phyloP scores from a whole-genome alignment of 768 basidiomycete genomes.

The Hemileccinum rubropunctum region DNA sequence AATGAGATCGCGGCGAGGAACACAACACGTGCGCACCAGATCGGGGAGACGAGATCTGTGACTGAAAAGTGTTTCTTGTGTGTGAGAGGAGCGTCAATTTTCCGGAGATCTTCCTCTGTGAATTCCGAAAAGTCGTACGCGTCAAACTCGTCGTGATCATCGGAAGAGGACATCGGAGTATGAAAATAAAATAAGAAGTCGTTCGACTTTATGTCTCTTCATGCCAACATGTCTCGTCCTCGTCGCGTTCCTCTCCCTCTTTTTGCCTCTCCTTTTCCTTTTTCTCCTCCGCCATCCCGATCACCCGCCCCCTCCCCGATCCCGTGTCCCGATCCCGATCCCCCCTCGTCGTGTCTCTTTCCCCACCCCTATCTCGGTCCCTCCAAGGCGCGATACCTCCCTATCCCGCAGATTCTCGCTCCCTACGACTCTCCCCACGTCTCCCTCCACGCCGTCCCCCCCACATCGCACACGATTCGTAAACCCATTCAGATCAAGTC shows the following conservation, averaged over 20 bases:
- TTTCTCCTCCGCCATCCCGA: not conserved
- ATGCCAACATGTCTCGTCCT: not conserved
- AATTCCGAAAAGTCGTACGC: constrained; percentile 53
- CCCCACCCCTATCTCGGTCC: not conserved
- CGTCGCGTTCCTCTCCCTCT: constrained; percentile 8
- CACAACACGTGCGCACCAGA: constrained; percentile 46
- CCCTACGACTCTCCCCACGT: too few relatives aligned
- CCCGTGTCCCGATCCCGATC: not conserved
- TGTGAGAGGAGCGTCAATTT: constrained; percentile 39
- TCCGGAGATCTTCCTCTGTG: constrained; percentile 53
- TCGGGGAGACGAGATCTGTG: constrained; percentile 57
- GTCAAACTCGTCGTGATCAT: constrained; percentile 40
- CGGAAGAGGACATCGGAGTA: constrained; percentile 24
- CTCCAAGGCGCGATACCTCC: too few relatives aligned
- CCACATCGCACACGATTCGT: not conserved
- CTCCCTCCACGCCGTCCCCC: too few relatives aligned
- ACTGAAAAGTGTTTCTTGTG: constrained; percentile 49
- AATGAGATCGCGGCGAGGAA: not conserved
- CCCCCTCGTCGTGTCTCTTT: constrained; percentile 20
- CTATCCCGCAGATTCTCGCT: too few relatives aligned
- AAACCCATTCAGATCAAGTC: not conserved
- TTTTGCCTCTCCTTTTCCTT: constrained; percentile 1
- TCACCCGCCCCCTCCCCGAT: not conserved
- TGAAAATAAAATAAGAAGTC: constrained; percentile 6
- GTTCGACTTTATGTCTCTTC: constrained; percentile 15